phyloP scores from a whole-genome alignment of 768 basidiomycete genomes.

The Termitomyces sp. region DNA sequence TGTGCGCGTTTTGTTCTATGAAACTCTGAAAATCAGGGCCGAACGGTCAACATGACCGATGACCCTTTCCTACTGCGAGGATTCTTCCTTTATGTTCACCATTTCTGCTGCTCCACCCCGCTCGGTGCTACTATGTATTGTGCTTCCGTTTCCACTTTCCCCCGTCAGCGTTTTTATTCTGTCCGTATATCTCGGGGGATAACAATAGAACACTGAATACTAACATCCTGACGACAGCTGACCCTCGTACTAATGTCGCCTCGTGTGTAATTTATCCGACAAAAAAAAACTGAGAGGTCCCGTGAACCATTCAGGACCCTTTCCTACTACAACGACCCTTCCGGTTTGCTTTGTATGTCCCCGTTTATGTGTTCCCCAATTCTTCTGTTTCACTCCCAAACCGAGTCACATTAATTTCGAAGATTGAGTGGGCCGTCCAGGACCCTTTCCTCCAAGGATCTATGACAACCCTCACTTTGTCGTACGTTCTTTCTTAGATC shows the following conservation, averaged over 20 bases:
- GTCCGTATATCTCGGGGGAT: not conserved
- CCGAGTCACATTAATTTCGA: not conserved
- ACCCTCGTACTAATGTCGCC: not conserved
- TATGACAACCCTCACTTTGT: not conserved
- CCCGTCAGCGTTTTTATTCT: not conserved
- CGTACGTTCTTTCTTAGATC: no score
- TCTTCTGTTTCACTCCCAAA: not conserved
- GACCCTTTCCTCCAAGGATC: not conserved
- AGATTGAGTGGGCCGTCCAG: not conserved
- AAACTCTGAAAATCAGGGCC: not conserved
- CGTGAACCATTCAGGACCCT: not conserved
- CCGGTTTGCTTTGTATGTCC: not conserved
- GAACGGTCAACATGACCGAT: not conserved
- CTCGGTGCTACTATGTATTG: no score
- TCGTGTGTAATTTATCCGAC: not conserved
- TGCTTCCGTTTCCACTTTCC: not conserved
- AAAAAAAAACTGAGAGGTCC: not conserved
- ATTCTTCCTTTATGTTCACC: not conserved
- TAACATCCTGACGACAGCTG: not conserved
- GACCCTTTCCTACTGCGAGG: no score
- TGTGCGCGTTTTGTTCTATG: not conserved
- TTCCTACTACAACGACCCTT: not conserved
- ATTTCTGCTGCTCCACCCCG: not conserved
- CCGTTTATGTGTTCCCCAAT: not conserved
- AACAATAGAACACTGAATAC: not conserved